A percentile compares a stretch with the other conserved stretches of the same genome.
These are phyloP conservation scores for Picea engelmannii DNA, from an alignment of 83 land plant species.

Conservation along the genomic window DNA sequence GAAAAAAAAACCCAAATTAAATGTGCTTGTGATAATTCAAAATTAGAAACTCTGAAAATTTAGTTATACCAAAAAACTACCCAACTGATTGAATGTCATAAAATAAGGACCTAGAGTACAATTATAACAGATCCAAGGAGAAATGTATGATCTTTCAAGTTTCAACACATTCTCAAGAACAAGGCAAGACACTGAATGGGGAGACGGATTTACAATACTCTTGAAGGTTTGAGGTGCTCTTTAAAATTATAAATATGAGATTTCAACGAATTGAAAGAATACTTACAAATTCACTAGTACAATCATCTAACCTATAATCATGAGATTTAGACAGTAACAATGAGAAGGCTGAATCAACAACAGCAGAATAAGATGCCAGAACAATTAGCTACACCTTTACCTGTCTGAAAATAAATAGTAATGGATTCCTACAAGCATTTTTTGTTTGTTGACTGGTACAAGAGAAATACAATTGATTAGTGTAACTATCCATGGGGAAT, in stretches of 20 bases:
- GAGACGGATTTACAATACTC: background rate
- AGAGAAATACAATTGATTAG: constrained; percentile 6
- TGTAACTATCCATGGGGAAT: constrained; percentile 2
- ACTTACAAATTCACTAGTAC: constrained; percentile 9
- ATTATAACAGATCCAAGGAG: background rate
- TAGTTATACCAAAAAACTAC: background rate
- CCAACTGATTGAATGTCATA: constrained; percentile 3
- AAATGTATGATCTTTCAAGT: background rate
- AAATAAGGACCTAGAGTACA: background rate
- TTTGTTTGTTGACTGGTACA: constrained; percentile 11
- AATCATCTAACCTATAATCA: constrained; percentile 3
- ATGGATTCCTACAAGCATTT: constrained; percentile 7
- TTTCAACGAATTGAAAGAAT: background rate
- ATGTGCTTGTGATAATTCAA: background rate
- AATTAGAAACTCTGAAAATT: constrained; percentile 1
- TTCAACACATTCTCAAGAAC: background rate
- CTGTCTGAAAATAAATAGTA: constrained; percentile 1
- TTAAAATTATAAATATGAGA: background rate
- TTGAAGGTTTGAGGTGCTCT: background rate
- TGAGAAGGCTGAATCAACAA: background rate
- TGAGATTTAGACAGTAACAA: background rate
- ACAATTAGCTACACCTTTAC: constrained; percentile 5
- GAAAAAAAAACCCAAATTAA: background rate
- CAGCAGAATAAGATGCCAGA: background rate
- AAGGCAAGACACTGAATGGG: background rate